Evolutionary conservation across 108 stramenopile species (phyloP).

Genomic region (Discostella stelligeroides): DNA sequence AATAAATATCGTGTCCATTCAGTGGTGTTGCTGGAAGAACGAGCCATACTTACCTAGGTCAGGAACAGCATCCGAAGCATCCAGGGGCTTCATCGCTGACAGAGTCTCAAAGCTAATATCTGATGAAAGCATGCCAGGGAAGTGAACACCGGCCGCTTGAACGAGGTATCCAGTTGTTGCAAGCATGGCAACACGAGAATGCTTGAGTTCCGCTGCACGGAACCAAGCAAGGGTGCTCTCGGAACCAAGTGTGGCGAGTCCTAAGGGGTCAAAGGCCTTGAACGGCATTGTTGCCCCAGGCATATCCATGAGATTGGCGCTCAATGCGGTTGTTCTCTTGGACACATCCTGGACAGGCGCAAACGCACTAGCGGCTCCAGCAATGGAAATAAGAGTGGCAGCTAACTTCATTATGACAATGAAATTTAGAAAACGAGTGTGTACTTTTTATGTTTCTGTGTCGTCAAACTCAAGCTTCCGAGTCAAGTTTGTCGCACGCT

Average conservation of each 20-base stretch:
- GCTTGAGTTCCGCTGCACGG: conserved; percentile 90
- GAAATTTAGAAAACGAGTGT: background rate
- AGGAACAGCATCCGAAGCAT: conserved; percentile 49
- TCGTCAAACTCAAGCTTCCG: too few relatives aligned
- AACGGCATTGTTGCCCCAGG: conserved; percentile 37
- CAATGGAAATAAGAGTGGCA: conserved; percentile 59
- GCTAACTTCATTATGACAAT: conserved; percentile 52
- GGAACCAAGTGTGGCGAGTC: conserved; percentile 53
- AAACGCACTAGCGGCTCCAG: conserved; percentile 54
- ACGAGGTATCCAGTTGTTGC: conserved; percentile 74
- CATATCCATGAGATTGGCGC: conserved; percentile 34
- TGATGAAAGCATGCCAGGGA: conserved; percentile 48
- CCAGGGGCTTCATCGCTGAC: conserved; percentile 42
- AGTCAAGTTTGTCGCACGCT: too few relatives aligned
- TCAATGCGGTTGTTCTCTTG: conserved; percentile 25
- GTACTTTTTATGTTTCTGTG: too few relatives aligned
- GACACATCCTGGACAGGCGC: conserved; percentile 29
- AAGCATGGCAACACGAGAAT: conserved; percentile 87
- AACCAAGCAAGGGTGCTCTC: conserved; percentile 77
- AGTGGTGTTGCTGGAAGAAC: background rate
- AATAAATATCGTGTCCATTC: too few relatives aligned
- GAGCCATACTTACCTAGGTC: conserved; percentile 21
- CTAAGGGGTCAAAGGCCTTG: conserved; percentile 58
- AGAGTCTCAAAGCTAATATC: conserved; percentile 52
- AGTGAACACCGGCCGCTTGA: conserved; percentile 43